These are phyloP conservation scores for Aspergillus carbonarius DNA, from an alignment of 2,329 filamentous ascomycete species.

Conservation along the genomic window DNA sequence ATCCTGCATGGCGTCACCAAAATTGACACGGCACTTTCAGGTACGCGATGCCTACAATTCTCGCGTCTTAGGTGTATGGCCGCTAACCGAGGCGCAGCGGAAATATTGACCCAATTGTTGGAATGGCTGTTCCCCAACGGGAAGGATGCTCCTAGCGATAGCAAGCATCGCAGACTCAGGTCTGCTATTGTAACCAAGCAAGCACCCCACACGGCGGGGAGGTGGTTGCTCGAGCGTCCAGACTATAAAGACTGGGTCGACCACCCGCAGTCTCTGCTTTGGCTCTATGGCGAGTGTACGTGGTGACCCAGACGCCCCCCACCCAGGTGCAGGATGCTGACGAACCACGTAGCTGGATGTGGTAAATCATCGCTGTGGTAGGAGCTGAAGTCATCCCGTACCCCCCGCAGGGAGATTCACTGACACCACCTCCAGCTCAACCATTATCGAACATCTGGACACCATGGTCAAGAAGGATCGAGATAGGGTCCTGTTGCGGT, in stretches of 20 bases:
- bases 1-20: background rate
- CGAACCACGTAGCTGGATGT: background rate
- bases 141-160: background rate
- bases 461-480: background rate
- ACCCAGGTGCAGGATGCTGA: background rate
- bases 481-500: background rate
- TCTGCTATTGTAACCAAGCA: background rate
- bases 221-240: background rate
- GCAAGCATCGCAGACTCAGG: background rate
- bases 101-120: background rate
- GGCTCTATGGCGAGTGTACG: background rate
- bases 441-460: background rate
- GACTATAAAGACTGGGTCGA: background rate
- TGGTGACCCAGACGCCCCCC: background rate
- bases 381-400: background rate
- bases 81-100: background rate
- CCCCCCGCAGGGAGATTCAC: background rate
- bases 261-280: background rate
- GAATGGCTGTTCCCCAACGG: background rate
- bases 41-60: background rate
- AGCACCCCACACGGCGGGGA: background rate
- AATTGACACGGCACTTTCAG: background rate
- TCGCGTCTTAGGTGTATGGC: no score
- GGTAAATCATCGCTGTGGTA: background rate
- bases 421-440: background rate